phyloP scores from a whole-genome alignment of 108 stramenopile genomes.

The Stephanodiscus minutulus region DNA sequence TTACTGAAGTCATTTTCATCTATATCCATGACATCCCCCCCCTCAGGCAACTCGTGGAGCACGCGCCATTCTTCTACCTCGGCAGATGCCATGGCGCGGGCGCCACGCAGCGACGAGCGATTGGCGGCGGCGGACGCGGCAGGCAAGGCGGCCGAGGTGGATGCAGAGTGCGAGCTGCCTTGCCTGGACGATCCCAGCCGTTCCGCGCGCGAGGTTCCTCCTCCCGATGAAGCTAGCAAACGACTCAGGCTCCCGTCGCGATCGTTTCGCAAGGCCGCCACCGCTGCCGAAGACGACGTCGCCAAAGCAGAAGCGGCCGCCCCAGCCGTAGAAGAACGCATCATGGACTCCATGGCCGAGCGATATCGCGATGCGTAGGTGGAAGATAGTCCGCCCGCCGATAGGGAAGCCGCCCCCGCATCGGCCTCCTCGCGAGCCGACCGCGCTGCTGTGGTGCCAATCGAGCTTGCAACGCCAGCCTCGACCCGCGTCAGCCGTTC shows the following conservation, averaged over 20 bases:
- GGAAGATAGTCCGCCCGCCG: conserved; percentile 13
- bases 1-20: conserved; percentile 42
- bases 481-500: conserved; percentile 23
- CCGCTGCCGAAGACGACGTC: conserved; percentile 7
- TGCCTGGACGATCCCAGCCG: neutral
- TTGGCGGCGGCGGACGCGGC: neutral
- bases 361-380: conserved; percentile 18
- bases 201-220: neutral
- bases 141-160: neutral
- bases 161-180: neutral
- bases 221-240: conserved; percentile 2
- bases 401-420: neutral
- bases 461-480: conserved; percentile 6
- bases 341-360: conserved; percentile 28
- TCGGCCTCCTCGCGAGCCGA: conserved; percentile 1
- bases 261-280: conserved; percentile 1
- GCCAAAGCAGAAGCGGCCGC: neutral
- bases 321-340: conserved; percentile 13
- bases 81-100: neutral
- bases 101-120: conserved; percentile 3
- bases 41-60: conserved; percentile 9
- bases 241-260: conserved; percentile 9
- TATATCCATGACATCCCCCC: conserved; percentile 46
- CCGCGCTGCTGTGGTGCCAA: neutral
- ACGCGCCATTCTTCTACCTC: conserved; percentile 28